phyloP scores from a whole-genome alignment of 202 grass and related monocot genomes.

The Digitaria exilis region DNA sequence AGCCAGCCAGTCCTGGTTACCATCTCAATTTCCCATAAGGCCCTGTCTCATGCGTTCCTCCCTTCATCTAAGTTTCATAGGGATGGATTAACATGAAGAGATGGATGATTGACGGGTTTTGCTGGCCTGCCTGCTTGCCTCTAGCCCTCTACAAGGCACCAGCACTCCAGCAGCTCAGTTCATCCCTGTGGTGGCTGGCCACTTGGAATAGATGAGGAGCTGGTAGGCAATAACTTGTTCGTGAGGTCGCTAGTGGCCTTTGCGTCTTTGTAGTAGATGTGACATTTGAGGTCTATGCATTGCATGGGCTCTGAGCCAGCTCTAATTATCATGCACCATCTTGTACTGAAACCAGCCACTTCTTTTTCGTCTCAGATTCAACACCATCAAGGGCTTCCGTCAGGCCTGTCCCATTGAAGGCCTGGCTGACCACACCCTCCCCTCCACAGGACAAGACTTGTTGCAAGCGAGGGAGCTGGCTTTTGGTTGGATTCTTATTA shows the following conservation, averaged over 20 bases:
- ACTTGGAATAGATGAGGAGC: slow-evolving; percentile 39
- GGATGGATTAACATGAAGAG: slow-evolving; percentile 12
- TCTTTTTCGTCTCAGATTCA: slow-evolving; percentile 58
- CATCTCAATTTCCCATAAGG: slow-evolving; percentile 31
- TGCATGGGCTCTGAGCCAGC: slow-evolving; percentile 34
- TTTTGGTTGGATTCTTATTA: slow-evolving; percentile 44
- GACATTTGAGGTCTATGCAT: slow-evolving; percentile 47
- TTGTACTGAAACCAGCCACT: slow-evolving; percentile 30
- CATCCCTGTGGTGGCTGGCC: slow-evolving; percentile 24
- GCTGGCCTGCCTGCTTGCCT: neutral
- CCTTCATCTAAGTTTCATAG: neutral
- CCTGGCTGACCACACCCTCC: slow-evolving; percentile 31
- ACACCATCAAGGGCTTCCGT: slow-evolving; percentile 52
- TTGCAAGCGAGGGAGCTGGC: slow-evolving; percentile 48
- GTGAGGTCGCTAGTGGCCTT: slow-evolving; percentile 23
- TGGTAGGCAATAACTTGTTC: slow-evolving; percentile 44
- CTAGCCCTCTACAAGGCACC: neutral
- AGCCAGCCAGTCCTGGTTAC: neutral
- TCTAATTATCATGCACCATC: slow-evolving; percentile 44
- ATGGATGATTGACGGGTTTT: slow-evolving; percentile 16
- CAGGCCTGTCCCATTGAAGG: slow-evolving; percentile 54
- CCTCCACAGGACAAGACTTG: slow-evolving; percentile 36
- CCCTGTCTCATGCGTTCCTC: neutral
- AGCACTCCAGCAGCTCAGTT: neutral
- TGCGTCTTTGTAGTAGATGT: slow-evolving; percentile 32